Evolutionary conservation across 1,139 yeast genomes (phyloP).

Genomic region (Hanseniaspora sp.): DNA sequence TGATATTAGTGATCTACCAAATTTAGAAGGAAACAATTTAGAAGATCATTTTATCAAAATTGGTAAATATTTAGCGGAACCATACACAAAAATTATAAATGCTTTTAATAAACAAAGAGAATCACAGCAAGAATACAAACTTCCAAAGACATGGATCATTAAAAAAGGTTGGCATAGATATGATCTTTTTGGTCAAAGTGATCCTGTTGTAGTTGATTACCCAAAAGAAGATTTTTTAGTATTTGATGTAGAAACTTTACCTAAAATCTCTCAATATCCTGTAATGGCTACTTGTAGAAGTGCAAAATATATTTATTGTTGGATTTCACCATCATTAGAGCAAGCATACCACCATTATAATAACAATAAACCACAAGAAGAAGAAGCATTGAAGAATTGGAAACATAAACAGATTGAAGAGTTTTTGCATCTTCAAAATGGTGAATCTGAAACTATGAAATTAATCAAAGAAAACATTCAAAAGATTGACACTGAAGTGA

Average conservation of each 20-base stretch:
- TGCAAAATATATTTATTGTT: slow-evolving; percentile 75
- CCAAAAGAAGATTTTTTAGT: slow-evolving; percentile 60
- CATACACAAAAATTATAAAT: slow-evolving; percentile 36
- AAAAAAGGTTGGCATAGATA: slow-evolving; percentile 80
- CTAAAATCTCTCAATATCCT: slow-evolving; percentile 62
- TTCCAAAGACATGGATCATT: slow-evolving; percentile 47
- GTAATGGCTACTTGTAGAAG: slow-evolving; percentile 77
- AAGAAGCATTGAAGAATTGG: slow-evolving; percentile 2
- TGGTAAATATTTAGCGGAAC: slow-evolving; percentile 50
- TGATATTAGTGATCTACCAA: slow-evolving; percentile 47
- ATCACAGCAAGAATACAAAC: neutral
- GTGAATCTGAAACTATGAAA: neutral
- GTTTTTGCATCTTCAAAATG: neutral
- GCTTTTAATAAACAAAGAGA: slow-evolving; percentile 30
- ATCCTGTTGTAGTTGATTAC: slow-evolving; percentile 49
- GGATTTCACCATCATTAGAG: slow-evolving; percentile 83
- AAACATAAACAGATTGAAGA: slow-evolving; percentile 4
- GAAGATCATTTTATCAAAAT: slow-evolving; percentile 78
- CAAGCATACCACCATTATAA: slow-evolving; percentile 25
- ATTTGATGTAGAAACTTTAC: slow-evolving; percentile 84
- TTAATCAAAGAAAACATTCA: neutral
- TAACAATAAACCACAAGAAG: neutral
- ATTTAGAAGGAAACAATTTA: slow-evolving; percentile 52
- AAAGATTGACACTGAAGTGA: neutral
- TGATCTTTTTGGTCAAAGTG: slow-evolving; percentile 32